Base-by-base conservation (phyloP, 1,139 yeast genomes). In the Yamadazyma buinensis region DNA sequence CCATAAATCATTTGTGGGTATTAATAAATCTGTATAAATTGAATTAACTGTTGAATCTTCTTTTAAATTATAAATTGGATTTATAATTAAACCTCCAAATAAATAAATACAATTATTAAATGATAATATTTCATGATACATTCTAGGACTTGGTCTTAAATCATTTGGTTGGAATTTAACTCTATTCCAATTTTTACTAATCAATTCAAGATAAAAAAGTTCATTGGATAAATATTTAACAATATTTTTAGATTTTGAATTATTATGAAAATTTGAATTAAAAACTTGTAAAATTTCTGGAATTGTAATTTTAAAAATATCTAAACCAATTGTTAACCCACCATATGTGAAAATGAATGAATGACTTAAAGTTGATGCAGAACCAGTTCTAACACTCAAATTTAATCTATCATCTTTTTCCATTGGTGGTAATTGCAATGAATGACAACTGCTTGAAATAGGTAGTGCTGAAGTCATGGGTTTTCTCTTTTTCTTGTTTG, bases 1-100 rank as follows among this genome's bases (percentile, higher is more conserved):
- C 90, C 92, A 84, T 15, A 81, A 55, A 44, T 83, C 92, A 46
- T 80, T 80, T 13, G 69, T 47, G 0, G 84, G 75, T 2, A 60
- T 57, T 15, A 80, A 52, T 23, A 43, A 46, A 29, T 50, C 48
- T 9, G 19, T 6, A 3, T 40, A 39, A 5, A 41, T 22, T 2
- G 22, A 8, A 4, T 35, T 11, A 9, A 34, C 28, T 5, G 14
- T 23, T 11, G 43, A 34, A 12, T 19, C 14, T 14, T 46, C 51
- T 6, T 21, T 15, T 18, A 41, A 26, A 3, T 36, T 24, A 15
- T 44, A 39, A 3, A 31, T 39, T 2, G 34, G 34, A 28, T 45
- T 44, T 8, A 67, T 47, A 0, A 55, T 51, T 22, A 83, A 52
- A 1, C 94, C 94, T 14, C 92, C 92, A 49, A 72, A 77, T 3